Evolutionary conservation across 2,329 filamentous ascomycete genomes (phyloP), one percentile per base, ranked within the genome.

Genomic region (Cladosporium austrohemisphaericum): DNA sequence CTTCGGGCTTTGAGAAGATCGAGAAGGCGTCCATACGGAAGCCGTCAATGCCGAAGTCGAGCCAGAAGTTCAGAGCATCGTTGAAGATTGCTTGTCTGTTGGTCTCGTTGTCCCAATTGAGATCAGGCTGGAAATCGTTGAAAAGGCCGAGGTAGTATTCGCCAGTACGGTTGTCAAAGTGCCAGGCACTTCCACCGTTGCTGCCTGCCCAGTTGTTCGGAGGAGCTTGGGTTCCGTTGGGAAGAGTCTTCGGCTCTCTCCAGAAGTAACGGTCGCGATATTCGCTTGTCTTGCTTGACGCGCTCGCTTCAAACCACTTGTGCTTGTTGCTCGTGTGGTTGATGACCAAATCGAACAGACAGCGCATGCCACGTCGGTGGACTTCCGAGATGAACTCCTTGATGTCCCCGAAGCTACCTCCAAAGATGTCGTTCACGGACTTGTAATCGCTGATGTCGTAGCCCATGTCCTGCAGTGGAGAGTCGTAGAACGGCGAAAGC

Each of bases 131-230:
- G 58, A 88, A 83, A 5, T 77, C 78, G 9, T 83, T 83, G 65
- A 88, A 94, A 11, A 93, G 76, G 54, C 86, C 83, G 0, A 91
- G 78, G 60, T 88, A 91, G 64, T 88, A 91, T 67, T 91, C 85
- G 47, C 76, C 74, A 0, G 85, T 88, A 13, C 68, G 62, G 57
- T 87, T 83, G 60, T 91, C 86, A 73, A 80, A 91, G 54, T 82
- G 72, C 85, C 85, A 88, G 0, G 77, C 75, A 49, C 72, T 79
- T 5, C 60, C 60, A 19, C 62, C 63, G 81, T 86, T 68, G 76
- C 79, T 71, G 68, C 77, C 54, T 70, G 76, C 83, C 76, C 85
- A 91, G 67, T 91, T 91, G 59, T 86, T 91, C 0, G 86, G 86
- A 0, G 86, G 83, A 37, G 81, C 73, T 1, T 83, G 77, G 10